Base-by-base conservation (phyloP, 805 yeast genomes). In the Ogataea minuta region DNA sequence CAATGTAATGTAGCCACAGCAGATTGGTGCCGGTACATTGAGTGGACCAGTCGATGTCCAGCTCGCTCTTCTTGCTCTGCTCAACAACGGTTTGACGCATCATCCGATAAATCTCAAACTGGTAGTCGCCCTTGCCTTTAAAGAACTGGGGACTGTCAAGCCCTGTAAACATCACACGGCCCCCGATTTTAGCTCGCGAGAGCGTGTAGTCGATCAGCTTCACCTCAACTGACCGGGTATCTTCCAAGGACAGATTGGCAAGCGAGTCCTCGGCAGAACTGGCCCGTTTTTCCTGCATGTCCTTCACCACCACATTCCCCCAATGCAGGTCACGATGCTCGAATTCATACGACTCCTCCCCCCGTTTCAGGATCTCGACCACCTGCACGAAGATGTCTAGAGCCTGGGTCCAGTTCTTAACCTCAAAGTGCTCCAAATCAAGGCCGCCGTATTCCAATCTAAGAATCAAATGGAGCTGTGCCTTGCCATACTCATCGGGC, bases 311-410 rank as follows among this genome's bases (percentile, higher is more conserved):
- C 37, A 83, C 64, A 52, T 83, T 83, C 9, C 81, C 81, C 71
- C 83, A 70, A 45, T 79, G 83, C 43, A 84, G 59, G 56, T 83
- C 86, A 32, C 91, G 67, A 52, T 84, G 91, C 59, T 83, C 90
- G 59, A 82, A 82, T 44, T 71, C 66, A 43, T 64, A 63, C 25
- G 62, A 53, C 11, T 63, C 57, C 56, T 84, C 89, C 1, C 77
- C 81, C 8, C 59, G 60, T 17, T 74, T 70, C 17, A 83, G 58
- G 4, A 68, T 58, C n/a, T 63, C 57, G 2, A 68, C 77, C 17
- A 78, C 62, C 44, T 69, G 70, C 76, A 79, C 73, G 49, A 83
- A 79, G 1, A 83, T 69, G 8, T 54, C 53, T 30, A 50, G 48
- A 3, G 71, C 66, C 41, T 65, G 64, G 9, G 47, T 46, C 72